These are phyloP conservation scores for Cladophialophora yegresii DNA, from an alignment of 2,329 filamentous ascomycete species.

Conservation along the genomic window DNA sequence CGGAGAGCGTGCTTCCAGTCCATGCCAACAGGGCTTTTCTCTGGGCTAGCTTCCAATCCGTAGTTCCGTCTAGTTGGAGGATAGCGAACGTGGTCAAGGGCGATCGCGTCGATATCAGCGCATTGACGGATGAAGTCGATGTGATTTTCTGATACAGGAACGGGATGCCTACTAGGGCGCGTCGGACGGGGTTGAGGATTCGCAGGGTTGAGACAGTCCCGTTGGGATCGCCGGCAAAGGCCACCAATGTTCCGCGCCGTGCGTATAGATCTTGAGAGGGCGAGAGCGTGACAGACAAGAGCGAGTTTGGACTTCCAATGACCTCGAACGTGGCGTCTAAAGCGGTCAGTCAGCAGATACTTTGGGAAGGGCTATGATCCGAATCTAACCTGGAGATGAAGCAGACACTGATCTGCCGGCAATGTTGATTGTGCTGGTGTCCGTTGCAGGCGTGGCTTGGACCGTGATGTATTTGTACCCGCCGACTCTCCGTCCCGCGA, in stretches of 20 bases:
- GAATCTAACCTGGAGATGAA: slow-evolving; percentile 46
- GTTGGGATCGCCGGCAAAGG: slow-evolving; percentile 71
- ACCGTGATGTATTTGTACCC: slow-evolving; percentile 47
- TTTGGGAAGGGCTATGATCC: background rate
- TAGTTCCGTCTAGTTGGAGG: slow-evolving; percentile 85
- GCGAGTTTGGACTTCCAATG: slow-evolving; percentile 84
- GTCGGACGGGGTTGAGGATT: slow-evolving; percentile 77
- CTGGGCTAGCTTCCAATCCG: slow-evolving; percentile 93
- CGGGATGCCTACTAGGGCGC: slow-evolving; percentile 79
- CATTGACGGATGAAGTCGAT: slow-evolving; percentile 83
- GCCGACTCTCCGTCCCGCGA: slow-evolving; percentile 34
- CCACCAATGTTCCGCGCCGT: slow-evolving; percentile 81
- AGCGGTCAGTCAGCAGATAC: slow-evolving; percentile 22
- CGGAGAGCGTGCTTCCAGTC: slow-evolving; percentile 82
- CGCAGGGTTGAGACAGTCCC: slow-evolving; percentile 84
- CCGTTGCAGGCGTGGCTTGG: slow-evolving; percentile 47
- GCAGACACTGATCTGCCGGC: slow-evolving; percentile 46
- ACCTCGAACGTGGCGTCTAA: slow-evolving; percentile 94
- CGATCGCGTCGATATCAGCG: slow-evolving; percentile 84
- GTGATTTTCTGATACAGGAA: slow-evolving; percentile 74
- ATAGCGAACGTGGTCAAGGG: slow-evolving; percentile 83
- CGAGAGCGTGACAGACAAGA: slow-evolving; percentile 89
- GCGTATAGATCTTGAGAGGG: slow-evolving; percentile 94
- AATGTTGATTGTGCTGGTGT: slow-evolving; percentile 40
- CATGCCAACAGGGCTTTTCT: slow-evolving; percentile 88